Evolutionary conservation across 2,329 filamentous ascomycete species (phyloP), one percentile per base, ranked within the genome.

Genomic region (Canariomyces notabilis): DNA sequence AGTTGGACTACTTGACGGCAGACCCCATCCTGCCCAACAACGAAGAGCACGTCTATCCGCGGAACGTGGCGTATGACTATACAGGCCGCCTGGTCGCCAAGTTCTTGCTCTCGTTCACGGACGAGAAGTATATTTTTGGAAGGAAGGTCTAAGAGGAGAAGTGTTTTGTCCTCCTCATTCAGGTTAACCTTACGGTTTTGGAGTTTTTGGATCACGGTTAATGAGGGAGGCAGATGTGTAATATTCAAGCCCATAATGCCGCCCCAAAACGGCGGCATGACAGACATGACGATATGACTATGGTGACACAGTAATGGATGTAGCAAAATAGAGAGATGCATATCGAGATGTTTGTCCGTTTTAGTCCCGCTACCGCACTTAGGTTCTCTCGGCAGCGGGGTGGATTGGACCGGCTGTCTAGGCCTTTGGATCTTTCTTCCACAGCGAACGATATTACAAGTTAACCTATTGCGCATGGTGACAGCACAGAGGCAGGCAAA

Each of bases 381-480:
- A 56, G 48, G 55, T 50, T 75, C 72, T 36, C 68, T 74, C 76
- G 71, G 67, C 70, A 74, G 68, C 77, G 78, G 78, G 78, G 78
- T 81, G 78, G 78, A 82, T 73, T 69, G 74, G 77, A 79, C 76
- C 62, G 78, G 78, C 76, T 81, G 78, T 82, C 78, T 80, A 80
- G 77, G 76, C 78, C 77, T 65, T 73, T 64, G 66, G 68, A 61
- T 80, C 74, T 59, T 72, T 80, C 75, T 81, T 74, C 77, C 78
- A 80, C 76, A 64, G 36, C 59, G 67, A 76, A 74, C 75, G 76
- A 80, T 69, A 72, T 69, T 64, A 67, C 65, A 61, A 77, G 72
- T 77, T 79, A 69, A 79, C 77, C 75, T 70, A 71, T 65, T 69
- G 74, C 72, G 75, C 73, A 80, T 70, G 66, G 71, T 72, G 68